phyloP scores from a whole-genome alignment of 73 alveolate species.

The Stentor roeselii region DNA sequence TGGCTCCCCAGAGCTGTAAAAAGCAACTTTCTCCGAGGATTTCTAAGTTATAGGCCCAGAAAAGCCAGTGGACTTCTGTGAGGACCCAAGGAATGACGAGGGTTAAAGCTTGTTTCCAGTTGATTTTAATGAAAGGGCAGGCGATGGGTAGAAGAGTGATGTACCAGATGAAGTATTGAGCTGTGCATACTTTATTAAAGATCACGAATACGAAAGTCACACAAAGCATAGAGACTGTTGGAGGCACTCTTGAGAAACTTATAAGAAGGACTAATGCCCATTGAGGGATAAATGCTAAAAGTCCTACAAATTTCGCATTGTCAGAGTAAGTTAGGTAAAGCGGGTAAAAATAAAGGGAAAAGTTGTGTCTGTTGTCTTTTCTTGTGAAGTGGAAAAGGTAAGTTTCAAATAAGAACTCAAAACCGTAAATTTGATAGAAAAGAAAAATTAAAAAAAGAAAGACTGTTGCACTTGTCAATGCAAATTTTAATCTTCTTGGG shows the following conservation, averaged over 20 bases:
- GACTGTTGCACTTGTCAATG: constrained; percentile 67
- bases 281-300: constrained; percentile 89
- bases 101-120: background rate
- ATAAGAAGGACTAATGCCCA: constrained; percentile 50
- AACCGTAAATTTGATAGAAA: constrained; percentile 81
- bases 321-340: constrained; percentile 78
- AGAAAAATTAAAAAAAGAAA: constrained; percentile 56
- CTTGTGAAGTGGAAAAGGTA: constrained; percentile 91
- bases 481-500: constrained; percentile 61
- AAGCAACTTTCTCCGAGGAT: background rate
- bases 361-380: constrained; percentile 95
- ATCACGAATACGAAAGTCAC: constrained; percentile 87
- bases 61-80: constrained; percentile 22
- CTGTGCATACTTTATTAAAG: constrained; percentile 94
- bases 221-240: constrained; percentile 72
- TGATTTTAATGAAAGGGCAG: background rate
- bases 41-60: background rate
- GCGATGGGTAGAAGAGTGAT: background rate
- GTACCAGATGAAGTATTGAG: constrained; percentile 39
- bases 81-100: background rate
- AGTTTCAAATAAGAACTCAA: constrained; percentile 85
- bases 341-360: constrained; percentile 87
- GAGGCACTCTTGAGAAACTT: constrained; percentile 69
- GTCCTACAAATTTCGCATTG: constrained; percentile 57
- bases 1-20: constrained; percentile 12